A percentile compares a stretch with the other conserved stretches of the same genome.
These are phyloP conservation scores for Bruguiera parviflora DNA, from an alignment of 345 rosid genomes.

Conservation along the genomic window DNA sequence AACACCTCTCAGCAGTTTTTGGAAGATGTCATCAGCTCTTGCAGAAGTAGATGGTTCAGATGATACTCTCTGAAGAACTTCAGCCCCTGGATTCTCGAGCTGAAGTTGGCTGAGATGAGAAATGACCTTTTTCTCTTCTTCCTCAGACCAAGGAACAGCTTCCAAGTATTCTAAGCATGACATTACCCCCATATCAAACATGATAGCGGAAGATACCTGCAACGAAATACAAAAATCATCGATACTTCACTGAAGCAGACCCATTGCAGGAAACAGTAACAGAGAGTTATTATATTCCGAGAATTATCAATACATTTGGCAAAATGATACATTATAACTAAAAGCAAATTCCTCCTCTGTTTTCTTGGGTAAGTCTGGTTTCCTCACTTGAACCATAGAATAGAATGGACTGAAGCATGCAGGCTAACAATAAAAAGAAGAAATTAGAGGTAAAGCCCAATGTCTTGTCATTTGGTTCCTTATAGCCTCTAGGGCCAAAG, in stretches of 20 bases:
- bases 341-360: too few relatives aligned
- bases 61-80: conserved; percentile 76
- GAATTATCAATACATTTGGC: too few relatives aligned
- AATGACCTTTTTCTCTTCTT: conserved; percentile 68
- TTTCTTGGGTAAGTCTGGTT: not conserved
- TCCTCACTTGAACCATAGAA: not conserved
- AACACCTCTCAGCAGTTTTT: conserved; percentile 59
- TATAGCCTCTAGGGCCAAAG: not conserved
- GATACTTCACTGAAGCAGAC: conserved; percentile 9
- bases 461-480: not conserved
- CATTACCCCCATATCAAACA: conserved; percentile 63
- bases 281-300: not conserved
- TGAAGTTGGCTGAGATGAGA: conserved; percentile 63
- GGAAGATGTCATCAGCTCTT: conserved; percentile 61
- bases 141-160: conserved; percentile 88
- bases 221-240: conserved; percentile 7
- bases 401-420: not conserved
- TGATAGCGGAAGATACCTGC: conserved; percentile 76
- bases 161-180: conserved; percentile 85
- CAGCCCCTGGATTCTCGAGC: conserved; percentile 48
- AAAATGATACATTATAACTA: too few relatives aligned
- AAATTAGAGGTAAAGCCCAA: not conserved
- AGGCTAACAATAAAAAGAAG: conserved; percentile 4
- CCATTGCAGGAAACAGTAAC: not conserved
- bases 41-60: conserved; percentile 50